These are phyloP conservation scores for Vitellaria paradoxa DNA, from an alignment of 179 eudicot genomes.

Conservation along the genomic window DNA sequence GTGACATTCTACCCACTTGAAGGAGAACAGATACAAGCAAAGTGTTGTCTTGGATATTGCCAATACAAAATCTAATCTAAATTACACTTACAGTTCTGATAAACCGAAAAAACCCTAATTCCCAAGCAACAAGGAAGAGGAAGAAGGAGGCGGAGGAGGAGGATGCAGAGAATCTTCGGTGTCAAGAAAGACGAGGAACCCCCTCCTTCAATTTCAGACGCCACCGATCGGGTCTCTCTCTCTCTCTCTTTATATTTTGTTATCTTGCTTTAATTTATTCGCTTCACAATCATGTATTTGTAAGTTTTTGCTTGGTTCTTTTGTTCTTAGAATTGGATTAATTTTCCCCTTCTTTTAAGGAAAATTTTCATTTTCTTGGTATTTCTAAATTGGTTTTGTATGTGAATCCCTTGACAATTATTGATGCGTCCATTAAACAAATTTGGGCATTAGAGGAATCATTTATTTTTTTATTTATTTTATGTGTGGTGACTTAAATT, in stretches of 20 bases:
- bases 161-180: slow-evolving; percentile 79
- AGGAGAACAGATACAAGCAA: no score
- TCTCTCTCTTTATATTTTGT: background rate
- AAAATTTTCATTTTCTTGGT: background rate
- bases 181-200: slow-evolving; percentile 73
- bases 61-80: no score
- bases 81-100: no score
- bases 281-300: background rate
- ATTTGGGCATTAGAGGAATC: no score
- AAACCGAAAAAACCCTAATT: background rate
- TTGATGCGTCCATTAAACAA: no score
- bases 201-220: slow-evolving; percentile 75
- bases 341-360: no score
- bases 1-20: no score
- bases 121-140: background rate
- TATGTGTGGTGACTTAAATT: no score
- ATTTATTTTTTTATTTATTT: no score
- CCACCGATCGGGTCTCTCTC: slow-evolving; percentile 63
- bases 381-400: background rate
- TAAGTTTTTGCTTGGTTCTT: background rate
- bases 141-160: no score
- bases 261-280: background rate
- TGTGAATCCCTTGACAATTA: no score
- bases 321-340: background rate
- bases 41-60: no score